Percentiles rank a stretch among this genome's conserved stretches.
These are phyloP conservation scores for Elsinoe batatas DNA, from an alignment of 2,329 filamentous ascomycete genomes.

Conservation along the genomic window DNA sequence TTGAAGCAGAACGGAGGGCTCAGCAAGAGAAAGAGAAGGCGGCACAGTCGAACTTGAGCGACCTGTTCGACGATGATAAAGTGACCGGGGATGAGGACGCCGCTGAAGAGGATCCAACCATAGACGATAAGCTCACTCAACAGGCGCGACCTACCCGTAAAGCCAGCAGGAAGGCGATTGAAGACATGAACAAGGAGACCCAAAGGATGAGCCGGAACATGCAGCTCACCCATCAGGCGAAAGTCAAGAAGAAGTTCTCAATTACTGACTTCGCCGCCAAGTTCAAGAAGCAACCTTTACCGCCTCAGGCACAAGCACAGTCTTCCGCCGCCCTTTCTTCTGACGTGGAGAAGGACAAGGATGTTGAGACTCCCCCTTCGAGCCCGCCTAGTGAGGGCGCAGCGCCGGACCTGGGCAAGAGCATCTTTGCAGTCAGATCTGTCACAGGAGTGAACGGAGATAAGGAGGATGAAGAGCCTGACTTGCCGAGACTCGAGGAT, in stretches of 20 bases:
- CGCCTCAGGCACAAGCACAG: conserved; percentile 32
- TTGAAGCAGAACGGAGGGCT: conserved; percentile 31
- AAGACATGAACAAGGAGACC: conserved; percentile 92
- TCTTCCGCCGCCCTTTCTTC: conserved; percentile 47
- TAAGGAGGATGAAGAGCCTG: conserved; percentile 25
- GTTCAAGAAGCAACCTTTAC: conserved; percentile 52
- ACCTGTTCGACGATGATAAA: conserved; percentile 21
- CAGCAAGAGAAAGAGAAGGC: conserved; percentile 14
- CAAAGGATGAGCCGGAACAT: conserved; percentile 83
- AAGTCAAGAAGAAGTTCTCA: conserved; percentile 77
- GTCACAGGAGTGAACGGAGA: not conserved
- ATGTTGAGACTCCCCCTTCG: conserved; percentile 33
- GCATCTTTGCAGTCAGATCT: not conserved
- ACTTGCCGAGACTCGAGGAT: conserved; percentile 34
- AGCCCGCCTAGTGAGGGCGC: conserved; percentile 29
- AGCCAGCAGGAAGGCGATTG: conserved; percentile 86
- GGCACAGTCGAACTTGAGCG: not conserved
- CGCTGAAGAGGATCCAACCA: conserved; percentile 47
- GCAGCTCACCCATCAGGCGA: conserved; percentile 82
- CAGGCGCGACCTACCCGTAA: conserved; percentile 62
- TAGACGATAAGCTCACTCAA: conserved; percentile 49
- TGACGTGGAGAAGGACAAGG: conserved; percentile 41
- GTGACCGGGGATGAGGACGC: conserved; percentile 35
- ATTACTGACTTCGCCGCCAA: conserved; percentile 72
- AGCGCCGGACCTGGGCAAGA: conserved; percentile 8